Conservation (phyloP, 345 rosid genomes). For the Eucalyptus microcorys region DNA sequence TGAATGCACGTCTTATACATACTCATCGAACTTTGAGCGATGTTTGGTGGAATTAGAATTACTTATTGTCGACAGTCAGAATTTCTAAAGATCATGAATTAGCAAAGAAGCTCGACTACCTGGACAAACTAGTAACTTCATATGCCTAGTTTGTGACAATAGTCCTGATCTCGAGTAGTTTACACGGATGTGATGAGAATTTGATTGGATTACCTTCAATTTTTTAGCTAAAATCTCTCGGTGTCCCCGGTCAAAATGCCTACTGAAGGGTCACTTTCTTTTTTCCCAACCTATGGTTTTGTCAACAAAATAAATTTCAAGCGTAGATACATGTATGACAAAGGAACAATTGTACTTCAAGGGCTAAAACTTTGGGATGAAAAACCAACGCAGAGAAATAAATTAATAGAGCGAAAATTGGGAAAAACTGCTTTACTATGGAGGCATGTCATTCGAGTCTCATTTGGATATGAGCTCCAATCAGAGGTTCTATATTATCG, state of each 20-base stretch:
- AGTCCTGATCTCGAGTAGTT: neutral
- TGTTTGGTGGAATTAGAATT: no score
- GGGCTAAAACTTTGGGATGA: neutral
- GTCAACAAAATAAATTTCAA: no score
- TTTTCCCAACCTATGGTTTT: neutral
- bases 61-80: neutral
- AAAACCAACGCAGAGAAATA: neutral
- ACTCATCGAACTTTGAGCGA: no score
- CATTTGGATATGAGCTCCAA: conserved; percentile 45
- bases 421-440: neutral
- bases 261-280: neutral
- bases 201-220: neutral
- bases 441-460: conserved; percentile 10
- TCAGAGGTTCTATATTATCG: conserved; percentile 61
- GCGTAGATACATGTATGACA: rapidly evolving
- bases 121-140: neutral
- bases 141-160: neutral
- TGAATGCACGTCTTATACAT: neutral
- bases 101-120: neutral
- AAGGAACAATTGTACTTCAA: neutral
- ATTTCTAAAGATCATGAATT: neutral
- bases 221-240: no score
- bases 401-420: neutral
- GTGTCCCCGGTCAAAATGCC: neutral
- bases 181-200: neutral